phyloP scores from a whole-genome alignment of 768 basidiomycete genomes.

The Tylopilus intermedius region DNA sequence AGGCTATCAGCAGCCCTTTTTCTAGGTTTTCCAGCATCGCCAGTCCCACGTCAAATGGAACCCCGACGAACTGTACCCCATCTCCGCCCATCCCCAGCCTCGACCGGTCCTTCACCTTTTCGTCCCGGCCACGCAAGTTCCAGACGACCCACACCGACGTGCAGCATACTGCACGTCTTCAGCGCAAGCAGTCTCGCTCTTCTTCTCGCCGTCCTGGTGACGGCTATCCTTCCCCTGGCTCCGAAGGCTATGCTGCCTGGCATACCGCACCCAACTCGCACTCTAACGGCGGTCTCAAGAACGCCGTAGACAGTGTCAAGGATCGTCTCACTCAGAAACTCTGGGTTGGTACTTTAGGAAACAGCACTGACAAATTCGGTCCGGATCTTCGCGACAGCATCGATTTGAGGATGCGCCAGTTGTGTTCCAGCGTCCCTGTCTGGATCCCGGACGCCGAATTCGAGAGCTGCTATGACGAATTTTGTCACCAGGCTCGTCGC shows the following conservation, averaged over 20 bases:
- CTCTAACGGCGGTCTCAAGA: slow-evolving; percentile 80
- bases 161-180: slow-evolving; percentile 29
- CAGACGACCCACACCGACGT: slow-evolving; percentile 39
- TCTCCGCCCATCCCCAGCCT: slow-evolving; percentile 9
- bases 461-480: slow-evolving; percentile 75
- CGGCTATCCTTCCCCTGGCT: slow-evolving; percentile 29
- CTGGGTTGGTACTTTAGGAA: slow-evolving; percentile 73
- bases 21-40: slow-evolving; percentile 41
- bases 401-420: slow-evolving; percentile 43
- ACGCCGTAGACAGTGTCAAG: slow-evolving; percentile 68
- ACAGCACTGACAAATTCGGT: slow-evolving; percentile 59
- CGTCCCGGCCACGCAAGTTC: slow-evolving; percentile 39
- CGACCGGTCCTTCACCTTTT: slow-evolving; percentile 24
- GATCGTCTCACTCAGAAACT: slow-evolving; percentile 46
- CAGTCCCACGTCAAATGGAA: slow-evolving; percentile 17
- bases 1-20: slow-evolving; percentile 59
- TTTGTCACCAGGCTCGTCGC: slow-evolving; percentile 68
- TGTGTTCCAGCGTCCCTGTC: slow-evolving; percentile 48
- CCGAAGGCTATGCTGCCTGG: slow-evolving; percentile 32
- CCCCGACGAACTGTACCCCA: slow-evolving; percentile 10
- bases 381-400: slow-evolving; percentile 53
- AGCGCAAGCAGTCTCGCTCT: slow-evolving; percentile 51
- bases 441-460: slow-evolving; percentile 84
- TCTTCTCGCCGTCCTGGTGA: slow-evolving; percentile 41
- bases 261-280: slow-evolving; percentile 60